Percentiles rank a stretch among this genome's conserved stretches.
Conservation (phyloP, 1,139 yeast species). For the Pichia sp. region DNA sequence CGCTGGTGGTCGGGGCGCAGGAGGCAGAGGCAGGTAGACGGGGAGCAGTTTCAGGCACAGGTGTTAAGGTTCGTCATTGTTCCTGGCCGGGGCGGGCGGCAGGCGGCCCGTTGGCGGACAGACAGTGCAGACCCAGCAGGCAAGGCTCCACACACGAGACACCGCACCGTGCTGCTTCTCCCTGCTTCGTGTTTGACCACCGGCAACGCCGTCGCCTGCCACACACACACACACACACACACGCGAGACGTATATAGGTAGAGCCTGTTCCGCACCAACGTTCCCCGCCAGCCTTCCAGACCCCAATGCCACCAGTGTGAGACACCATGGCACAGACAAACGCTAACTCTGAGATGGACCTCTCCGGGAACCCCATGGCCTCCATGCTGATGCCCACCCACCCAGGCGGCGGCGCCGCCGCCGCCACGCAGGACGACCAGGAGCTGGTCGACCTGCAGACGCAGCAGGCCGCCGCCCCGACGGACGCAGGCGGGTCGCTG, state of each 20-base stretch:
- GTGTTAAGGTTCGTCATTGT: background rate
- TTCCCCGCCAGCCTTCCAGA: background rate
- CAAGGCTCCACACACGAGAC: background rate
- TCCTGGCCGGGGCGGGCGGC: background rate
- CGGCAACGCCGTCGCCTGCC: no score
- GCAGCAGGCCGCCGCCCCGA: background rate
- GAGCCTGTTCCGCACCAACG: background rate
- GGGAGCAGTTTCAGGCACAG: background rate
- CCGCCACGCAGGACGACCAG: background rate
- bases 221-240: background rate
- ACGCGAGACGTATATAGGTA: background rate
- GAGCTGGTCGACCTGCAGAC: background rate
- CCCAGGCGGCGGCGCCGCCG: background rate
- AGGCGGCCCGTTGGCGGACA: no score
- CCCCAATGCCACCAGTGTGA: background rate
- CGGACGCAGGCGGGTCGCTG: background rate
- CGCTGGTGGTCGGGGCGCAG: background rate
- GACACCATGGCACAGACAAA: background rate
- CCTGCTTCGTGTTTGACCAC: no score
- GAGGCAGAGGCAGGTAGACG: background rate
- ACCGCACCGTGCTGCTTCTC: no score
- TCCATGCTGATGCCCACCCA: background rate
- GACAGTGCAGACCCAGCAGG: background rate
- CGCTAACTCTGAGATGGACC: background rate
- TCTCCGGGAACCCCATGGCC: background rate